Percentiles rank a stretch among this genome's conserved stretches.
Conservation (phyloP, 2,329 filamentous ascomycete species). For the Colletotrichum phormii region DNA sequence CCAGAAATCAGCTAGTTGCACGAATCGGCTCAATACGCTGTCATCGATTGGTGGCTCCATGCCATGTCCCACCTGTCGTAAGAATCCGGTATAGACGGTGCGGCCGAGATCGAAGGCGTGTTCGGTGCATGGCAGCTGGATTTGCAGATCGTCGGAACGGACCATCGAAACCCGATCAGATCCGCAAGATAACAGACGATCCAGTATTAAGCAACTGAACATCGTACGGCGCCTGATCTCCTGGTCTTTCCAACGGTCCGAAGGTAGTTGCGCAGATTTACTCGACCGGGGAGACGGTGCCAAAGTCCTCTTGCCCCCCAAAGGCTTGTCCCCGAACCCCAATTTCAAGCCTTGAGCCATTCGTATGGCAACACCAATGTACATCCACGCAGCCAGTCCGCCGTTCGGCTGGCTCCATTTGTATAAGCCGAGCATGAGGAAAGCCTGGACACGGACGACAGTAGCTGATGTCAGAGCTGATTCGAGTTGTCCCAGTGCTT, state of each 20-base stretch:
- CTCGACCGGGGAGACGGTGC: constrained; percentile 30
- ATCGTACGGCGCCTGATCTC: constrained; percentile 77
- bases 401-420: constrained; percentile 74
- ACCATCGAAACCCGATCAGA: constrained; percentile 71
- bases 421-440: constrained; percentile 78
- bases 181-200: constrained; percentile 75
- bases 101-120: constrained; percentile 72
- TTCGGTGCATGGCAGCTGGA: constrained; percentile 77
- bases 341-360: constrained; percentile 72
- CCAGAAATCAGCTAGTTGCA: constrained; percentile 70
- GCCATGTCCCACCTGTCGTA: constrained; percentile 44
- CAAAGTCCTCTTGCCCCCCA: constrained; percentile 34
- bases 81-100: constrained; percentile 65
- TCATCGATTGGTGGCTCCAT: constrained; percentile 49
- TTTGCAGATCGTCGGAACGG: constrained; percentile 67
- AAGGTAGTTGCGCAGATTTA: constrained; percentile 17
- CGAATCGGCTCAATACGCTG: constrained; percentile 63
- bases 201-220: constrained; percentile 80
- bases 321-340: constrained; percentile 64
- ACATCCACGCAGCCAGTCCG: constrained; percentile 74
- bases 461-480: constrained; percentile 63
- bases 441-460: constrained; percentile 73
- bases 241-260: constrained; percentile 48
- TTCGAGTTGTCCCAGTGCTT: constrained; percentile 60
- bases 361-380: constrained; percentile 72